Evolutionary conservation across 495 filamentous ascomycete genomes (phyloP), one percentile per base, ranked within the genome.

Genomic region (Penicillium flavigenum): DNA sequence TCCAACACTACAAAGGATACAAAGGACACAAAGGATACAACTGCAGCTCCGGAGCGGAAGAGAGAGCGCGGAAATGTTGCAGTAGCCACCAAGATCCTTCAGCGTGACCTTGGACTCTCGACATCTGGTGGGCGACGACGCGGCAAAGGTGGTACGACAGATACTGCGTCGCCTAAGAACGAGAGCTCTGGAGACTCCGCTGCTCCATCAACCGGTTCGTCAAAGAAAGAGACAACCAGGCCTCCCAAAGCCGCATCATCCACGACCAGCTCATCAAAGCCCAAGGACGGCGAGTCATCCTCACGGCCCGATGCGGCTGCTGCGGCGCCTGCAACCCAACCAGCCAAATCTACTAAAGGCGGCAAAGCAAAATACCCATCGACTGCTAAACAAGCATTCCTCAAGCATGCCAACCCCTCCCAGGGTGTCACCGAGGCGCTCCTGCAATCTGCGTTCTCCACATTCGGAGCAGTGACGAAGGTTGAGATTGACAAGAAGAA

Each of bases 401-500:
- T 96, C 63, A 96, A 96, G 66, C 91, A 96, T 63, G 92, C 91
- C 52, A 95, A 94, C 68, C 84, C 90, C 19, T 92, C 91, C 1
- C 92, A 96, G 69, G 92, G 92, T 17, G 88, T 97, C 39, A 96
- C 90, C 0, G 92, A 96, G 61, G 74, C 84, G 0, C 69, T 90
- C 0, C 81, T 97, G 5, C 83, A 86, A 57, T 79, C 85, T 58
- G 85, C 89, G 8, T 84, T 97, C 65, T 72, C 83, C 36, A 66
- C 72, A 1, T 93, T 88, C 58, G 92, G 92, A 17, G 61, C 82
- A 7, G 81, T 96, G 32, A 79, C 81, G 3, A 87, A 83, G 58
- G 89, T 94, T 2, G 92, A 96, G 63, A 93, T 97, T 44, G 91
- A 96, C 64, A 89, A 89, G 71, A 86, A 91, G 66, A 96, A 96